These are phyloP conservation scores for Hypocreales sp. DNA, from an alignment of 2,329 filamentous ascomycete species.

Conservation along the genomic window DNA sequence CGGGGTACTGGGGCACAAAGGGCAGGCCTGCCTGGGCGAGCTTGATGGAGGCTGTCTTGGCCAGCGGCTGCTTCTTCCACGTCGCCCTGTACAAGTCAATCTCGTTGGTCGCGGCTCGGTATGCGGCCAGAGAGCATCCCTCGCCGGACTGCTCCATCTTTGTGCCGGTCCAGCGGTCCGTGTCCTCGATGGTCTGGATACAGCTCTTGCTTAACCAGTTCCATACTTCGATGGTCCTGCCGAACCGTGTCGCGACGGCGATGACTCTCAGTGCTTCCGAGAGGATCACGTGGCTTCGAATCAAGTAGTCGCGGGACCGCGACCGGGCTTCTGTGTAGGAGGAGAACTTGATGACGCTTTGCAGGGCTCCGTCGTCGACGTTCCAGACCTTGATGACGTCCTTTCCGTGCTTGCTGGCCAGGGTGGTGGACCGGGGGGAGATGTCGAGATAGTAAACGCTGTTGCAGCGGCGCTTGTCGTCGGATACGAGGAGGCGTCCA, in stretches of 20 bases:
- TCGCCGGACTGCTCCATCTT: constrained; percentile 19
- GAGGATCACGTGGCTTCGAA: constrained; percentile 25
- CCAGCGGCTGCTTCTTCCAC: constrained; percentile 20
- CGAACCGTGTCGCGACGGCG: constrained; percentile 22
- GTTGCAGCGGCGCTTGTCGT: constrained; percentile 15
- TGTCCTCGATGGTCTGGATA: constrained; percentile 20
- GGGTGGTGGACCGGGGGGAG: constrained; percentile 14
- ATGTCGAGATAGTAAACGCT: constrained; percentile 20
- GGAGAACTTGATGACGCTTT: constrained; percentile 25
- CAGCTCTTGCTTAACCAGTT: constrained; percentile 23
- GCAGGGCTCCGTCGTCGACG: constrained; percentile 61
- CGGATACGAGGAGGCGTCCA: constrained; percentile 10
- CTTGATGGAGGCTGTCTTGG: constrained; percentile 18
- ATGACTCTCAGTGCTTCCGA: constrained; percentile 21
- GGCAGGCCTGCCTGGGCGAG: constrained; percentile 18
- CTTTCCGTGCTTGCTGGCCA: constrained; percentile 29
- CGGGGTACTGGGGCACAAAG: constrained; percentile 20
- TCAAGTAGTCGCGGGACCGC: constrained; percentile 24
- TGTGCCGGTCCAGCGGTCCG: constrained; percentile 21
- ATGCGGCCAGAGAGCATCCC: constrained; percentile 18
- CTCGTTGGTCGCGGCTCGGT: constrained; percentile 13
- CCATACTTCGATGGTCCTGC: constrained; percentile 22
- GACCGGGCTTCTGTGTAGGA: constrained; percentile 22
- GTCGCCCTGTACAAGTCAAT: constrained; percentile 18
- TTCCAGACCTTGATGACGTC: constrained; percentile 87